Evolutionary conservation across 2,329 filamentous ascomycete genomes (phyloP).

Genomic region (Fusarium tanahbumbuense): DNA sequence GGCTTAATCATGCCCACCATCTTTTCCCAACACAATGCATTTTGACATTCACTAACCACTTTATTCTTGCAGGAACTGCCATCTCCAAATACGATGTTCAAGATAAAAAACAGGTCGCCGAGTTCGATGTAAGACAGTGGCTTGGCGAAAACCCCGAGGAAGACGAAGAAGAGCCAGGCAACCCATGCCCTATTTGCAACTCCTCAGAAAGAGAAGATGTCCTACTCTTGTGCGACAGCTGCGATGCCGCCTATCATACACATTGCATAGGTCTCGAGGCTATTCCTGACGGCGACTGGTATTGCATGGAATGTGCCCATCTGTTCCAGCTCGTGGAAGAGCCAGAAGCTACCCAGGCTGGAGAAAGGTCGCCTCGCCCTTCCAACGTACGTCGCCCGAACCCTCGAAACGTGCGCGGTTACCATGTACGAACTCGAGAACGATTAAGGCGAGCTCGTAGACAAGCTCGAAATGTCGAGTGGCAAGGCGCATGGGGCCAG

Average conservation of each 20-base stretch:
- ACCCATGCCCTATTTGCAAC: constrained; percentile 87
- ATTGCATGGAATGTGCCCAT: constrained; percentile 84
- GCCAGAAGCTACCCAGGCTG: constrained; percentile 50
- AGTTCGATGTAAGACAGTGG: constrained; percentile 83
- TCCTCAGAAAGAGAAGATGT: constrained; percentile 83
- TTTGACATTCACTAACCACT: constrained; percentile 36
- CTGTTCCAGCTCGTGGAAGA: constrained; percentile 55
- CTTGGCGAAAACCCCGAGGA: constrained; percentile 78
- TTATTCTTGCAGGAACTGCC: constrained; percentile 59
- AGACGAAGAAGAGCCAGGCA: constrained; percentile 74
- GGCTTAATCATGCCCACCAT: constrained; percentile 31
- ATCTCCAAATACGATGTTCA: constrained; percentile 74
- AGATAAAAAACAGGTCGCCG: constrained; percentile 89
- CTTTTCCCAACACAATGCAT: constrained; percentile 16
- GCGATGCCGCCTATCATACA: constrained; percentile 89
- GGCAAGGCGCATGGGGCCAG: constrained; percentile 86
- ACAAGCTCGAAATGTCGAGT: constrained; percentile 80
- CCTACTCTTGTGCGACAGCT: constrained; percentile 90
- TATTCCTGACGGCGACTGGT: constrained; percentile 85
- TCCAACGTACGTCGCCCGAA: constrained; percentile 49
- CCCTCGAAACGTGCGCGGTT: constrained; percentile 50
- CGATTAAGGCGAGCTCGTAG: constrained; percentile 66
- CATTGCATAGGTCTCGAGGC: constrained; percentile 87
- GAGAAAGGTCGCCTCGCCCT: constrained; percentile 49
- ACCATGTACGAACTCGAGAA: constrained; percentile 65